These are phyloP conservation scores for Leccinellum albellum DNA, from an alignment of 768 basidiomycete genomes.

Conservation along the genomic window DNA sequence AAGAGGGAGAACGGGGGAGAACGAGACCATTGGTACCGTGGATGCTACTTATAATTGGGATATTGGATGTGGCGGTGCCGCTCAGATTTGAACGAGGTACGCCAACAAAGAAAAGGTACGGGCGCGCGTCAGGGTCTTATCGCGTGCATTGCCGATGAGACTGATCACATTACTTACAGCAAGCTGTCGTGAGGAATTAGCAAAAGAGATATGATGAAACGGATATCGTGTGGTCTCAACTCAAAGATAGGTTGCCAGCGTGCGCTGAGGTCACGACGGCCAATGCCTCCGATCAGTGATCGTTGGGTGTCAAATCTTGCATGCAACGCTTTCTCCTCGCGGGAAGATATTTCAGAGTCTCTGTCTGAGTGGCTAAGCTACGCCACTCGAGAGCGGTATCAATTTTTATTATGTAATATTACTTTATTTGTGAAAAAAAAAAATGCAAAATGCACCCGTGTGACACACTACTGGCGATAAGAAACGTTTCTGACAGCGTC, in stretches of 20 bases:
- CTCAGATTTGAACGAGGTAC: not conserved
- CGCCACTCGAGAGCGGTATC: no score
- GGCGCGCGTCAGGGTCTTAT: not conserved
- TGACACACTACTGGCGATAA: no score
- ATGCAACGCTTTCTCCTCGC: not conserved
- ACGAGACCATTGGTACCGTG: not conserved
- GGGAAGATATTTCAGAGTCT: not conserved
- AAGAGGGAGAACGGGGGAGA: not conserved
- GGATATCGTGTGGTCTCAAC: not conserved
- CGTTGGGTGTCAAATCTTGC: not conserved
- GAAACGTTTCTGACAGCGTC: conserved; percentile 6
- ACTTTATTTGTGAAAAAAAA: no score
- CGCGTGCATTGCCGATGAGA: not conserved
- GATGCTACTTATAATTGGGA: not conserved
- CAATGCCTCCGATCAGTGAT: no score
- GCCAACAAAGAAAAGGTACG: not conserved
- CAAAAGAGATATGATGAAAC: not conserved
- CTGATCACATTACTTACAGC: not conserved
- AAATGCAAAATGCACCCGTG: no score
- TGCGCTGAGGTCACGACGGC: no score
- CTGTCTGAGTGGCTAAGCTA: no score
- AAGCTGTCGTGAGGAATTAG: not conserved
- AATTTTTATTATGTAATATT: no score
- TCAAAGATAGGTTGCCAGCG: no score
- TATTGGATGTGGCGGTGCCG: not conserved